Evolutionary conservation across 2,329 filamentous ascomycete genomes (phyloP).

Genomic region (Leptographium lundbergii): DNA sequence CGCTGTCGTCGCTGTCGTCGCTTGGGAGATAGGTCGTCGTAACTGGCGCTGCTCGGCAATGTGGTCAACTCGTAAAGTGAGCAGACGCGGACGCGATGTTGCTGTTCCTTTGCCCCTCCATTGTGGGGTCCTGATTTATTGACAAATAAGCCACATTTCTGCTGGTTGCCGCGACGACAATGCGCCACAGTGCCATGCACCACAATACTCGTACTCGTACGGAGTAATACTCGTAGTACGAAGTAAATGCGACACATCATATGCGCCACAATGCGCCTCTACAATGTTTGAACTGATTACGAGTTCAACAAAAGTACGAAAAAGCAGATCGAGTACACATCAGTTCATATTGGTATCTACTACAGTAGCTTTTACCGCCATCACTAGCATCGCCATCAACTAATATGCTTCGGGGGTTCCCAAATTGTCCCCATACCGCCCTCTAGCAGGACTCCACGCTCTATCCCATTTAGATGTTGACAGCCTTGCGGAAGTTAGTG

Average conservation of each 20-base stretch:
- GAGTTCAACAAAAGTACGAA: too few relatives aligned
- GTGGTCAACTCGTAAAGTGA: neutral
- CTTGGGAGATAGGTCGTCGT: neutral
- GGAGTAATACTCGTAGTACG: too few relatives aligned
- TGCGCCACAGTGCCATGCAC: neutral
- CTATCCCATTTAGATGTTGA: conserved; percentile 55
- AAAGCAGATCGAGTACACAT: neutral
- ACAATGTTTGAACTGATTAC: too few relatives aligned
- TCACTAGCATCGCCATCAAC: neutral
- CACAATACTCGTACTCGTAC: too few relatives aligned
- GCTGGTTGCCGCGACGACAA: conserved; percentile 11
- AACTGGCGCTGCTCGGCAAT: too few relatives aligned
- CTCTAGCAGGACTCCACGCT: neutral
- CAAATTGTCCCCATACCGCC: neutral
- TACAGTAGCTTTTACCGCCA: neutral
- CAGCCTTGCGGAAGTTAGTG: conserved; percentile 77
- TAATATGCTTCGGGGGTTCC: neutral
- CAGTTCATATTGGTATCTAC: neutral
- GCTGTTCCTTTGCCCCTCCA: neutral
- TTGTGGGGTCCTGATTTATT: conserved; percentile 10
- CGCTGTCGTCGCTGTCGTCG: neutral
- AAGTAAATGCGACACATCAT: too few relatives aligned
- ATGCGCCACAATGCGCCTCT: neutral
- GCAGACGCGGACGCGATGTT: conserved; percentile 1
- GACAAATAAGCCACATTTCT: conserved; percentile 6